Evolutionary conservation across 805 yeast species (phyloP).

Genomic region (Yamadazyma kitorensis): DNA sequence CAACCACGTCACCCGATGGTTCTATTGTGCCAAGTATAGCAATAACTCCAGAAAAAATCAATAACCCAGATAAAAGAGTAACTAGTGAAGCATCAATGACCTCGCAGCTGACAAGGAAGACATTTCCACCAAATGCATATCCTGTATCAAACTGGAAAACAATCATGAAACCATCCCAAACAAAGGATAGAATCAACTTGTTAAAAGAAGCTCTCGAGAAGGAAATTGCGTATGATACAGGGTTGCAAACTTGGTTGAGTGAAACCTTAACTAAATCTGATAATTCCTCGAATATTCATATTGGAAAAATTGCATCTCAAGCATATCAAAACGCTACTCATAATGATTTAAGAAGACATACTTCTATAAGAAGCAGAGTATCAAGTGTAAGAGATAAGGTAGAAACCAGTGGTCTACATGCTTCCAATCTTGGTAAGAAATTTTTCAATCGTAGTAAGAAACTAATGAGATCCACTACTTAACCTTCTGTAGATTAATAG

Average conservation of each 20-base stretch:
- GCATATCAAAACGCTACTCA: slow-evolving; percentile 67
- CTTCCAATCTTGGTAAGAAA: slow-evolving; percentile 55
- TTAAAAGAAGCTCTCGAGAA: slow-evolving; percentile 42
- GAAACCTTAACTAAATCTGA: slow-evolving; percentile 41
- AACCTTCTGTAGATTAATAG: no score
- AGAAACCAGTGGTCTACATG: slow-evolving; percentile 43
- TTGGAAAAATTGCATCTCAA: slow-evolving; percentile 56
- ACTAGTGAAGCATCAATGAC: slow-evolving; percentile 13
- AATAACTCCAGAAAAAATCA: not conserved
- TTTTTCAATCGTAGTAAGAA: slow-evolving; percentile 57
- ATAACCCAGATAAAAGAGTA: slow-evolving; percentile 4
- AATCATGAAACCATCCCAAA: slow-evolving; percentile 38
- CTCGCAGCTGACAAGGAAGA: slow-evolving; percentile 6
- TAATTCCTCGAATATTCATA: slow-evolving; percentile 33
- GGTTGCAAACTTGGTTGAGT: slow-evolving; percentile 56
- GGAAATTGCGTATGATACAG: slow-evolving; percentile 49
- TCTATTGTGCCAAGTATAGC: slow-evolving; percentile 10
- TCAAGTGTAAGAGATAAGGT: slow-evolving; percentile 50
- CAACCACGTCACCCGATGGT: not conserved
- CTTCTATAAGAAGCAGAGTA: slow-evolving; percentile 45
- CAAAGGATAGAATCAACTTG: slow-evolving; percentile 39
- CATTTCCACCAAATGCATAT: slow-evolving; percentile 18
- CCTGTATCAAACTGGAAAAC: slow-evolving; percentile 42
- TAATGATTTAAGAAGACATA: slow-evolving; percentile 50
- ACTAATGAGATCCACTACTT: slow-evolving; percentile 24